Evolutionary conservation across 495 filamentous ascomycete genomes (phyloP).

Genomic region (Haplographium delicatum): DNA sequence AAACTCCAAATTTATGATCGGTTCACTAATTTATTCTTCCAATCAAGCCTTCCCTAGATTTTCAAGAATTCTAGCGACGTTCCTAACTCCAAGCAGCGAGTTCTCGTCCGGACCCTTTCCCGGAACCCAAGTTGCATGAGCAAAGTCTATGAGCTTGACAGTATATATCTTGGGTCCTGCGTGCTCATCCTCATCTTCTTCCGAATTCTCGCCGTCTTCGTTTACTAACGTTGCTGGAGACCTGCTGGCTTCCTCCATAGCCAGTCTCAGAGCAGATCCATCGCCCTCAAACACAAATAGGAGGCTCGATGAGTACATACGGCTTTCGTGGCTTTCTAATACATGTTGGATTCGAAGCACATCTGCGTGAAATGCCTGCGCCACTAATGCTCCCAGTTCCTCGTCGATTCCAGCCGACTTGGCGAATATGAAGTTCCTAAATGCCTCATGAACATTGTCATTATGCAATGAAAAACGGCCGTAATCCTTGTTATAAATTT

Average conservation of each 20-base stretch:
- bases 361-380: slow-evolving; percentile 60
- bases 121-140: slow-evolving; percentile 83
- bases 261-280: slow-evolving; percentile 56
- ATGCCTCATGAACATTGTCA: slow-evolving; percentile 67
- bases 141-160: slow-evolving; percentile 94
- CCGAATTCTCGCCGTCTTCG: slow-evolving; percentile 24
- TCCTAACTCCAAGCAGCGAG: slow-evolving; percentile 67
- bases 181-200: slow-evolving; percentile 59
- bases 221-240: slow-evolving; percentile 18
- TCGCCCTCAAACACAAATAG: slow-evolving; percentile 94
- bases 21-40: neutral
- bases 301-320: slow-evolving; percentile 90
- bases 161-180: slow-evolving; percentile 68
- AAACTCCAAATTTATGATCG: slow-evolving; percentile 5
- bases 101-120: slow-evolving; percentile 89
- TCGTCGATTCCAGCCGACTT: slow-evolving; percentile 52
- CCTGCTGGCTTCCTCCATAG: slow-evolving; percentile 56
- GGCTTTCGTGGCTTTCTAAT: slow-evolving; percentile 58
- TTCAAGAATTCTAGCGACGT: slow-evolving; percentile 62
- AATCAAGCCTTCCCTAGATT: slow-evolving; percentile 28
- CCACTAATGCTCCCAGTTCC: slow-evolving; percentile 49
- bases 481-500: slow-evolving; percentile 82
- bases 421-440: slow-evolving; percentile 68
- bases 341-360: slow-evolving; percentile 35
- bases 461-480: slow-evolving; percentile 64